A percentile compares a stretch with the other conserved stretches of the same genome.
These are phyloP conservation scores for Obelidium mucronatum DNA, from an alignment of 192 early-diverging fungal genomes.

Conservation along the genomic window DNA sequence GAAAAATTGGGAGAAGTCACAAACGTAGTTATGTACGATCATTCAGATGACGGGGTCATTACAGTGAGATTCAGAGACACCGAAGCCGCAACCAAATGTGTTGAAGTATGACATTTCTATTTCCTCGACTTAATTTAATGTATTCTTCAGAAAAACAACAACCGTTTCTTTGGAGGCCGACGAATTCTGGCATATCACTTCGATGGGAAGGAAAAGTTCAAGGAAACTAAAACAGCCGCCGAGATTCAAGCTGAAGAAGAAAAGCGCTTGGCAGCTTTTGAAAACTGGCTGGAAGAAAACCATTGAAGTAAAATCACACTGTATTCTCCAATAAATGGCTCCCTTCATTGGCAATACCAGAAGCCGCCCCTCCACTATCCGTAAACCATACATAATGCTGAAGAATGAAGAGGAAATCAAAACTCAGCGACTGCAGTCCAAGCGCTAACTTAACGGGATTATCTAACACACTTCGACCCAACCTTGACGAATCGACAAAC, in stretches of 20 bases:
- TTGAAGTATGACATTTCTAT: conserved; percentile 65
- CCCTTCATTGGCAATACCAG: neutral
- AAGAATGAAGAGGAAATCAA: conserved; percentile 82
- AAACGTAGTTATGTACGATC: conserved; percentile 92
- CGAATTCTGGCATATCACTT: conserved; percentile 79
- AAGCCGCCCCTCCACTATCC: neutral
- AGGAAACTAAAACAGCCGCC: conserved; percentile 55
- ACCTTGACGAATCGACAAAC: conserved; percentile 68
- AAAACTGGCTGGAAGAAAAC: conserved; percentile 84
- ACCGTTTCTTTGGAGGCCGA: conserved; percentile 88
- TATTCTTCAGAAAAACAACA: conserved; percentile 80
- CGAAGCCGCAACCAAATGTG: conserved; percentile 79
- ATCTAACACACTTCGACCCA: conserved; percentile 53
- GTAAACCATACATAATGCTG: conserved; percentile 85
- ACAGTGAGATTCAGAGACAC: conserved; percentile 88
- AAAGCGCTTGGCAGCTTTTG: conserved; percentile 83
- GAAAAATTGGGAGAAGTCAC: conserved; percentile 94
- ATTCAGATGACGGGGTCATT: conserved; percentile 79
- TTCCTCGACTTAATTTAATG: conserved; percentile 1
- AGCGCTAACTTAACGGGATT: conserved; percentile 71
- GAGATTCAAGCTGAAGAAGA: conserved; percentile 76
- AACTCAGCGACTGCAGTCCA: conserved; percentile 78
- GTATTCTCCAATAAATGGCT: neutral
- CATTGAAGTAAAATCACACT: conserved; percentile 24
- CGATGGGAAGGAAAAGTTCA: conserved; percentile 85